Evolutionary conservation across 2,329 filamentous ascomycete genomes (phyloP).

Genomic region (Colletotrichum sp.): DNA sequence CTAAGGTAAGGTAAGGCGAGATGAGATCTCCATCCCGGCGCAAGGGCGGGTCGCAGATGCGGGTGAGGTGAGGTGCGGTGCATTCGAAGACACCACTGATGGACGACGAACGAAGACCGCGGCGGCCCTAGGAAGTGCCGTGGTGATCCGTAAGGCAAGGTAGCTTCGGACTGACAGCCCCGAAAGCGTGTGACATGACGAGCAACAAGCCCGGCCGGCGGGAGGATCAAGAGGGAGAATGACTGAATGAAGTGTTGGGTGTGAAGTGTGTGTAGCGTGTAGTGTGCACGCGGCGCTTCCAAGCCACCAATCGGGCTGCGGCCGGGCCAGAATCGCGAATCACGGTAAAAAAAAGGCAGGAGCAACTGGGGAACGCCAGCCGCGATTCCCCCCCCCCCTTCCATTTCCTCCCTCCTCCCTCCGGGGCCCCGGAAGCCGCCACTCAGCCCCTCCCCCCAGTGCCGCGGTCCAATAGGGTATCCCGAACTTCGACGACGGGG

Average conservation of each 20-base stretch:
- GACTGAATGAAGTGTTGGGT: background rate
- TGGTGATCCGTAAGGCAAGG: background rate
- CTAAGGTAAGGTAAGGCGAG: background rate
- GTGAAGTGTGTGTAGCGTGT: background rate
- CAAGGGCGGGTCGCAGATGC: background rate
- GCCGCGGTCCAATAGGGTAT: background rate
- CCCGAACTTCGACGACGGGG: background rate
- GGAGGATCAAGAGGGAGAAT: background rate
- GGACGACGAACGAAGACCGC: background rate
- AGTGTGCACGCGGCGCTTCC: background rate
- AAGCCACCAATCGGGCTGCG: conserved; percentile 13
- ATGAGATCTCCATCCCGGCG: background rate
- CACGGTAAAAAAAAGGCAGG: background rate
- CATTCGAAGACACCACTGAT: background rate
- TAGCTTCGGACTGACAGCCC: background rate
- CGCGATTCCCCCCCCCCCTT: background rate
- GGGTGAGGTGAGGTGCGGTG: background rate
- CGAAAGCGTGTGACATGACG: background rate
- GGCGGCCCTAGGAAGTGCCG: background rate
- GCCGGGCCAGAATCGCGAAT: background rate
- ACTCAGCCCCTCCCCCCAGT: background rate
- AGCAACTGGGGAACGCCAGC: background rate
- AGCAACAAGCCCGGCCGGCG: background rate
- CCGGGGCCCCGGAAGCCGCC: conserved; percentile 8
- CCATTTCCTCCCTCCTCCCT: background rate